phyloP scores from a whole-genome alignment of 2,329 filamentous ascomycete genomes.

The Trichoderma citrinoviride region DNA sequence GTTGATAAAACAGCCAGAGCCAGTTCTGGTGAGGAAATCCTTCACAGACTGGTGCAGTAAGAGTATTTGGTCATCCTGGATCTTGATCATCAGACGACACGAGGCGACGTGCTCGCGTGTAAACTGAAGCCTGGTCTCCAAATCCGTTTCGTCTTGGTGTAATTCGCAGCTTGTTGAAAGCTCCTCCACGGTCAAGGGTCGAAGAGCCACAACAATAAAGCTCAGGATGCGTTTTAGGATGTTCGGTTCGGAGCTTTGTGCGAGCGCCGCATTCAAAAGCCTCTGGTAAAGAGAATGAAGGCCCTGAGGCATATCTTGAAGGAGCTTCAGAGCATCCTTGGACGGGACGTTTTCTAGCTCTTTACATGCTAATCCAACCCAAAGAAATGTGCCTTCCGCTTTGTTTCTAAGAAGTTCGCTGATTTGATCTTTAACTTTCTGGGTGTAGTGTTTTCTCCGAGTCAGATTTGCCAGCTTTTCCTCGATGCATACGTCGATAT shows the following conservation, averaged over 20 bases:
- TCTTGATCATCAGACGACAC: constrained; percentile 24
- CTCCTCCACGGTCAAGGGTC: constrained; percentile 23
- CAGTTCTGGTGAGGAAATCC: constrained; percentile 22
- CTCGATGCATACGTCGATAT: constrained; percentile 26
- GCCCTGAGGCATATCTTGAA: constrained; percentile 27
- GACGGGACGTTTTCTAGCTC: constrained; percentile 25
- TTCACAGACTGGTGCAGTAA: constrained; percentile 24
- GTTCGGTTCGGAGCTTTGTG: background rate
- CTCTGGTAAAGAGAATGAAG: constrained; percentile 23
- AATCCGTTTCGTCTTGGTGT: constrained; percentile 17
- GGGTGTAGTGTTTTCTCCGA: constrained; percentile 24
- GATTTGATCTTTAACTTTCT: constrained; percentile 23
- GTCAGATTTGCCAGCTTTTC: constrained; percentile 23
- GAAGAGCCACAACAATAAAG: constrained; percentile 13
- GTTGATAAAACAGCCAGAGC: background rate
- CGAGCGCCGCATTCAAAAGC: constrained; percentile 20
- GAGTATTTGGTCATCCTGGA: constrained; percentile 23
- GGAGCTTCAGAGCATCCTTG: constrained; percentile 25
- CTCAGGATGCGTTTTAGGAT: constrained; percentile 20
- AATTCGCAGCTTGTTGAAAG: constrained; percentile 23
- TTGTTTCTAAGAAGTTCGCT: constrained; percentile 25
- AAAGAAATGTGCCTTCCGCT: constrained; percentile 29
- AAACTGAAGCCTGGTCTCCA: constrained; percentile 21
- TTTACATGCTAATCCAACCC: constrained; percentile 28
- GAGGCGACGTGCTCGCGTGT: constrained; percentile 20